These are phyloP conservation scores for Schizothecium vesticola DNA, from an alignment of 495 filamentous ascomycete species.

Conservation along the genomic window DNA sequence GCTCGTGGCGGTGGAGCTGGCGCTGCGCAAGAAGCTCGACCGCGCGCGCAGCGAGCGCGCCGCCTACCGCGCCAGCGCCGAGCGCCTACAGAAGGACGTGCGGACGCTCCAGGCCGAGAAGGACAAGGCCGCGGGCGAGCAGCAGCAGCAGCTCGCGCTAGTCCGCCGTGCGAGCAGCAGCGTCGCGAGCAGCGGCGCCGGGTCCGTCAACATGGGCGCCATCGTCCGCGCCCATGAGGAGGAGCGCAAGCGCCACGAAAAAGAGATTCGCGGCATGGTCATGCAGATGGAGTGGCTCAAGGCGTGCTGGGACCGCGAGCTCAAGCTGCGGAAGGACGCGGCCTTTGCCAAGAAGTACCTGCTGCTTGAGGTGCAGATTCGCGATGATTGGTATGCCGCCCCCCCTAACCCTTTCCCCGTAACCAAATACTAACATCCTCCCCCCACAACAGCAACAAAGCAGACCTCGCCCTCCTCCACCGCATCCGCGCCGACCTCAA, in stretches of 20 bases:
- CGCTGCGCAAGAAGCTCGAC: constrained; percentile 42
- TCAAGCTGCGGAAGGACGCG: constrained; percentile 68
- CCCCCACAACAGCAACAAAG: constrained; percentile 66
- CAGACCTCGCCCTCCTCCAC: constrained; percentile 76
- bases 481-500: constrained; percentile 55
- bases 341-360: constrained; percentile 75
- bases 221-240: constrained; percentile 48
- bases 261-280: constrained; percentile 75
- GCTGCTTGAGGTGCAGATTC: constrained; percentile 74
- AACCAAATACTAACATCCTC: neutral
- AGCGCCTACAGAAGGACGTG: constrained; percentile 39
- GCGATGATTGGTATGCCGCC: constrained; percentile 73
- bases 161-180: constrained; percentile 7
- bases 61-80: constrained; percentile 37
- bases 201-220: constrained; percentile 28
- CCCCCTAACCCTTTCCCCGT: constrained; percentile 7
- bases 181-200: constrained; percentile 6
- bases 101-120: constrained; percentile 37
- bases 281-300: constrained; percentile 88
- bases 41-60: constrained; percentile 41
- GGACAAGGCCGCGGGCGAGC: constrained; percentile 27
- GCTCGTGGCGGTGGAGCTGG: constrained; percentile 26
- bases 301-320: constrained; percentile 71
- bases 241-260: constrained; percentile 59
- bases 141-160: constrained; percentile 17